Evolutionary conservation across 805 yeast genomes (phyloP).

Genomic region (Candida nonsorbophila): DNA sequence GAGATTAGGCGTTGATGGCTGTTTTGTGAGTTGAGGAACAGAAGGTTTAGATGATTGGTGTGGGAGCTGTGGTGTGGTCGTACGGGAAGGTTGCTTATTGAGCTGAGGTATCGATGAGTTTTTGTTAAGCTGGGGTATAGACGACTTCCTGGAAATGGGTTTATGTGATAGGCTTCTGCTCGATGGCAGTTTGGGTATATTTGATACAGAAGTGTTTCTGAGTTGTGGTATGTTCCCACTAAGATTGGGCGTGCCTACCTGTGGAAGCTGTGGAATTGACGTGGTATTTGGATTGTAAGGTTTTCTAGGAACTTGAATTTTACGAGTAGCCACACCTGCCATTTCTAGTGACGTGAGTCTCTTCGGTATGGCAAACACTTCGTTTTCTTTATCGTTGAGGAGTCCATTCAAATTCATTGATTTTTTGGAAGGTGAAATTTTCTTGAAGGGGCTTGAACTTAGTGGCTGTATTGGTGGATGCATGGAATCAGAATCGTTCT

Average conservation of each 20-base stretch:
- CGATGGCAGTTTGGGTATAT: too few species aligned
- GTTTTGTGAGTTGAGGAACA: slow-evolving; percentile 8
- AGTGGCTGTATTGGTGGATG: neutral
- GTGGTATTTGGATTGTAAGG: too few species aligned
- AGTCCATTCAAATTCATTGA: slow-evolving; percentile 31
- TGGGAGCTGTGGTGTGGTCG: slow-evolving; percentile 10
- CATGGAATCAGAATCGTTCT: neutral
- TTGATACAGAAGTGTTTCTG: too few species aligned
- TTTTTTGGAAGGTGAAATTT: slow-evolving; percentile 37
- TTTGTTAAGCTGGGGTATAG: slow-evolving; percentile 5
- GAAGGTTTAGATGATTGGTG: slow-evolving; percentile 10
- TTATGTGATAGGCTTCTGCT: slow-evolving; percentile 8
- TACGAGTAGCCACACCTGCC: too few species aligned
- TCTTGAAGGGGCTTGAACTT: slow-evolving; percentile 14
- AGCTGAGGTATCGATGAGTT: slow-evolving; percentile 8
- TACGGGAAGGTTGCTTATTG: slow-evolving; percentile 12
- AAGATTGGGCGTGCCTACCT: too few species aligned
- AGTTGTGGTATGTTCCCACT: too few species aligned
- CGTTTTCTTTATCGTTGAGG: slow-evolving; percentile 14
- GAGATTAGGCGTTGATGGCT: slow-evolving; percentile 10
- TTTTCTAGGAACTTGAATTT: too few species aligned
- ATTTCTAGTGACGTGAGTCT: slow-evolving; percentile 21
- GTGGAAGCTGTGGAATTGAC: too few species aligned
- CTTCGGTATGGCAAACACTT: slow-evolving; percentile 20
- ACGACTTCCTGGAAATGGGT: slow-evolving; percentile 7